These are phyloP conservation scores for Leptographium flavum DNA, from an alignment of 2,329 filamentous ascomycete species.

Conservation along the genomic window DNA sequence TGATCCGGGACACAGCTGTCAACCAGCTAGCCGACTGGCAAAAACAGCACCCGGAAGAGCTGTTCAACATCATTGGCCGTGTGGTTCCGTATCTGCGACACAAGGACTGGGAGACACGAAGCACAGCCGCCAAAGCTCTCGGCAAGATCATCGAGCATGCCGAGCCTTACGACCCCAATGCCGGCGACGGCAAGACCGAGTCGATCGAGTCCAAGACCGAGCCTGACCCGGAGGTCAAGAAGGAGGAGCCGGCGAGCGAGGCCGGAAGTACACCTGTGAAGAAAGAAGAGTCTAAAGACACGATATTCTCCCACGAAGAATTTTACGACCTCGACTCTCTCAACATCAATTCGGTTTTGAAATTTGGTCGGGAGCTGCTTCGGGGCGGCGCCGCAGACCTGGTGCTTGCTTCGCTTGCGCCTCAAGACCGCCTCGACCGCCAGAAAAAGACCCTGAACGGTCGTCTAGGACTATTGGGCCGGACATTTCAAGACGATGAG, in stretches of 20 bases:
- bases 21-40: conserved; percentile 96
- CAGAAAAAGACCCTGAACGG: conserved; percentile 80
- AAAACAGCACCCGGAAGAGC: conserved; percentile 92
- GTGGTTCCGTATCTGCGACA: conserved; percentile 92
- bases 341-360: conserved; percentile 67
- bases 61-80: conserved; percentile 86
- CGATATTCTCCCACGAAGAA: conserved; percentile 36
- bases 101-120: conserved; percentile 94
- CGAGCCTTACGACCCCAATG: conserved; percentile 76
- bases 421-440: conserved; percentile 64
- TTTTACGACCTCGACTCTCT: conserved; percentile 60
- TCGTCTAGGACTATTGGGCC: conserved; percentile 71
- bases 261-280: conserved; percentile 26
- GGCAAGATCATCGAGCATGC: conserved; percentile 89
- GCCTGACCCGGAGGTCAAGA: conserved; percentile 1
- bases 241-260: conserved; percentile 8
- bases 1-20: conserved; percentile 94
- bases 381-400: conserved; percentile 81
- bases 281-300: conserved; percentile 44
- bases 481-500: conserved; percentile 74
- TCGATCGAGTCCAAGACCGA: conserved; percentile 27
- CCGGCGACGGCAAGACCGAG: conserved; percentile 45
- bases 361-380: conserved; percentile 68
- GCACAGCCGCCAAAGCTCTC: conserved; percentile 83
- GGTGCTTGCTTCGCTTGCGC: conserved; percentile 66